Conservation (phyloP, 331 rosid genomes). For the Spiraea crenata region DNA sequence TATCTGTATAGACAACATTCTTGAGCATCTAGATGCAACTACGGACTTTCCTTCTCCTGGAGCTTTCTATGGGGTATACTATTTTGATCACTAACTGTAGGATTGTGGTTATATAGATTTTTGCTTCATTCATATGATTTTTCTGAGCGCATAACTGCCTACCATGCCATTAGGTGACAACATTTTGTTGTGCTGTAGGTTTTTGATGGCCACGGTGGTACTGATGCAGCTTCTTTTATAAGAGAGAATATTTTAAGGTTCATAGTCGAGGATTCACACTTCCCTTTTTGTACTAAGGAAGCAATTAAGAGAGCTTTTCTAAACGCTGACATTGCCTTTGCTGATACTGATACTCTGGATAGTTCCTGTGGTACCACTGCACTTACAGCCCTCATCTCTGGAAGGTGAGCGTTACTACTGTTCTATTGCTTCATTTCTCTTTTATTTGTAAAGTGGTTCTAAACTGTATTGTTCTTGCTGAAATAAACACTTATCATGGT, state of each 20-base stretch:
- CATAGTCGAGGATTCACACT: constrained; percentile 29
- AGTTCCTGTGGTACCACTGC: constrained; percentile 44
- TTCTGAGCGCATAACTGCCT: background rate
- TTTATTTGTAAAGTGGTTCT: background rate
- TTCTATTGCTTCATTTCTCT: background rate
- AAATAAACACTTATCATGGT: background rate
- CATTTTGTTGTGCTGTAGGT: constrained; percentile 24
- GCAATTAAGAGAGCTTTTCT: constrained; percentile 34
- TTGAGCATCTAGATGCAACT: constrained; percentile 30
- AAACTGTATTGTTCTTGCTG: too few relatives aligned
- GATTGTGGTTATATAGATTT: background rate
- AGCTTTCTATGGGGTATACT: constrained; percentile 47
- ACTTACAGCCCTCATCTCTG: constrained; percentile 35
- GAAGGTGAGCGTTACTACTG: constrained; percentile 27
- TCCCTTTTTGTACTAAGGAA: constrained; percentile 25
- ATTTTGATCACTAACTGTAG: background rate
- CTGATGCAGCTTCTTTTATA: constrained; percentile 39
- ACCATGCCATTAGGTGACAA: background rate
- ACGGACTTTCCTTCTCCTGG: constrained; percentile 36
- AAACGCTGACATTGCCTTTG: constrained; percentile 38
- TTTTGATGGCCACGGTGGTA: constrained; percentile 43
- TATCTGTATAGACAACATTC: constrained; percentile 35
- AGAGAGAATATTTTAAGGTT: constrained; percentile 34
- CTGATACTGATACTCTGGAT: constrained; percentile 33
- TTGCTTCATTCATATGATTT: too few relatives aligned